Evolutionary conservation across 1,284 basidiomycete genomes (phyloP), one percentile per base, ranked within the genome.

Genomic region (Cutaneotrichosporon sp.): DNA sequence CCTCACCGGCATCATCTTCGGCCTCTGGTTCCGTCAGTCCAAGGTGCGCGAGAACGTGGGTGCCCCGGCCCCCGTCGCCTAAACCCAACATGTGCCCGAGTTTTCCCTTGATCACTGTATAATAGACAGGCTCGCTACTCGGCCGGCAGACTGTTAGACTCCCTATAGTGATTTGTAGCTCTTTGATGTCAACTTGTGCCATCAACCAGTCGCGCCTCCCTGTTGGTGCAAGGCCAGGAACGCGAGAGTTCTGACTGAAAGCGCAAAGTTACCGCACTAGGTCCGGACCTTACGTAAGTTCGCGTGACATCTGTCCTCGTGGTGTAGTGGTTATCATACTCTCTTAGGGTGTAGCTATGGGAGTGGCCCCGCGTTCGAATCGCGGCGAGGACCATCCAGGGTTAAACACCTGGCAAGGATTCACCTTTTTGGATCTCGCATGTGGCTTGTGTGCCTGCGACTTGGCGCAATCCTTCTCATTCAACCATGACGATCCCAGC

Each of bases 1-100:
- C 18, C 27, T 64, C 57, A 73, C 71, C 10, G 75, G 75, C 27
- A 2, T 75, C 16, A 57, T 76, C 22, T 78, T 78, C 52, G 45
- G 73, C 14, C 3, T 69, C 13, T 73, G 69, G 68, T 78, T 72
- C 62, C 66, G 69, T 50, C 76, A 69, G 58, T 20, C 57, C 47
- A 76, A 76, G 72, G 69, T 49, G 45, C 45, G 33, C 20, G 27
- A 20, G 13, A 27, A 11, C 11, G 25, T 14, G 9, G 51, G 47
- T 7, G n/a, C n/a, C n/a, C 4, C 16, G 13, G 47, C 27, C 16
- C 47, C 47, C 8, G 47, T 20, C 6, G 47, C 47, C 24, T 50
- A 50, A 31, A 31, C 3, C 2, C 27, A n/a, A 6, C 11, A 50
- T 31, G 20, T 7, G 9, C 10, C 25, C 25, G 8, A n/a, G n/a